A percentile compares a stretch with the other conserved stretches of the same genome.
phyloP scores from a whole-genome alignment of 805 yeast species.

The Candida sphagnicola region DNA sequence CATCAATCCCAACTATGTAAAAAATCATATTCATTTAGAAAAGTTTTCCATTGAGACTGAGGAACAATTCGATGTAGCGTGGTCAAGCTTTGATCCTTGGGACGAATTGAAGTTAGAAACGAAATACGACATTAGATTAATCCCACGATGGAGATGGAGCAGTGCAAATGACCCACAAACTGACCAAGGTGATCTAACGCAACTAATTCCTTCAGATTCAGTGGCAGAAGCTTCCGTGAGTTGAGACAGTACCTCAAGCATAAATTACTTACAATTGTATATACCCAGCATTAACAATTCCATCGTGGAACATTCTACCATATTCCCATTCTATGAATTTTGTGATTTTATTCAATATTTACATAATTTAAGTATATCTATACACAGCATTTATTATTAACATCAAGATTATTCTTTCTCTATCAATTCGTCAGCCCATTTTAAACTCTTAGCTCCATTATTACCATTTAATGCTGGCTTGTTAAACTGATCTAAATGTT shows the following conservation, averaged over 20 bases:
- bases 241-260: neutral
- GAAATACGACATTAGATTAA: slow-evolving; percentile 34
- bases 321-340: neutral
- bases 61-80: slow-evolving; percentile 40
- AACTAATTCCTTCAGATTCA: neutral
- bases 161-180: too few relatives aligned
- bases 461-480: slow-evolving; percentile 15
- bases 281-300: neutral
- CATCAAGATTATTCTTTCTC: slow-evolving; percentile 5
- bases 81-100: slow-evolving; percentile 45
- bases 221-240: neutral
- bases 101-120: slow-evolving; percentile 38
- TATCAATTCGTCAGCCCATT: slow-evolving; percentile 40
- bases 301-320: too few relatives aligned
- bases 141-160: slow-evolving; percentile 18
- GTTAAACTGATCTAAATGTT: slow-evolving; percentile 22
- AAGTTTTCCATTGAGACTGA: slow-evolving; percentile 32
- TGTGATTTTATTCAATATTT: neutral
- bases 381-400: neutral
- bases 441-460: slow-evolving; percentile 17
- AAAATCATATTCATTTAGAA: slow-evolving; percentile 37
- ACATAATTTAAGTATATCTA: neutral
- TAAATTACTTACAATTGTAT: neutral
- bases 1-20: slow-evolving; percentile 25
- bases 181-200: neutral